Conservation (phyloP, 2,329 filamentous ascomycete genomes). For the Cercospora nicotianae region DNA sequence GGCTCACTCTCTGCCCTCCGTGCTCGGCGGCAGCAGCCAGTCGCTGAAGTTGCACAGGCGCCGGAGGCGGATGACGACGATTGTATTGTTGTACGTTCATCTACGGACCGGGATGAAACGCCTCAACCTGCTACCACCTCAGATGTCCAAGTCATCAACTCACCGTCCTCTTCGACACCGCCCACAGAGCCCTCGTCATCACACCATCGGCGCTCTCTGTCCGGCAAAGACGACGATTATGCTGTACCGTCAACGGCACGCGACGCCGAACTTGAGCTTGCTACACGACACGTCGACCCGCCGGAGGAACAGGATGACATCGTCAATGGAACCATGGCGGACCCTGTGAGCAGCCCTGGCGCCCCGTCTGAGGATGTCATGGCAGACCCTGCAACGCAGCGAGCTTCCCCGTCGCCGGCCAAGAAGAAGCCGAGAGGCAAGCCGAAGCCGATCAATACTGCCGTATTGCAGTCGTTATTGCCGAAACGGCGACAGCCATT, state of each 20-base stretch:
- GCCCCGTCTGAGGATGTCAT: not conserved
- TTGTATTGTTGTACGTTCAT: conserved; percentile 13
- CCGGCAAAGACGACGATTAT: conserved; percentile 22
- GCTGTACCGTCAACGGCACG: conserved; percentile 25
- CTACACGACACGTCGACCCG: conserved; percentile 16
- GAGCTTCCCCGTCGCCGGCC: conserved; percentile 26
- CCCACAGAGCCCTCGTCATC: conserved; percentile 33
- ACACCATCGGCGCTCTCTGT: conserved; percentile 31
- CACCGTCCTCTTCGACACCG: conserved; percentile 40
- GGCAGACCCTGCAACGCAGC: conserved; percentile 29
- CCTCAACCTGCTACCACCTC: conserved; percentile 26
- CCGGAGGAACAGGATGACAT: conserved; percentile 32
- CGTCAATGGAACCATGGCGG: conserved; percentile 46
- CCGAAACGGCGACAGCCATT: conserved; percentile 42
- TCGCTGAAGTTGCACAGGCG: not conserved
- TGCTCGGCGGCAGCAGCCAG: conserved; percentile 6
- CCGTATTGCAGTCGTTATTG: conserved; percentile 47
- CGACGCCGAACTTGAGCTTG: conserved; percentile 25
- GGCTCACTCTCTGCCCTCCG: conserved; percentile 25
- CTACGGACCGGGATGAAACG: conserved; percentile 26
- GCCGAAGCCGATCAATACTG: conserved; percentile 42
- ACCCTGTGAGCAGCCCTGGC: conserved; percentile 44
- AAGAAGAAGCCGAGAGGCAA: conserved; percentile 32
- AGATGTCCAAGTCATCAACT: conserved; percentile 36
- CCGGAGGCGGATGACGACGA: conserved; percentile 14